Base-by-base conservation (phyloP, 2,329 filamentous ascomycete species). In the Pestalotiopsis sp. region DNA sequence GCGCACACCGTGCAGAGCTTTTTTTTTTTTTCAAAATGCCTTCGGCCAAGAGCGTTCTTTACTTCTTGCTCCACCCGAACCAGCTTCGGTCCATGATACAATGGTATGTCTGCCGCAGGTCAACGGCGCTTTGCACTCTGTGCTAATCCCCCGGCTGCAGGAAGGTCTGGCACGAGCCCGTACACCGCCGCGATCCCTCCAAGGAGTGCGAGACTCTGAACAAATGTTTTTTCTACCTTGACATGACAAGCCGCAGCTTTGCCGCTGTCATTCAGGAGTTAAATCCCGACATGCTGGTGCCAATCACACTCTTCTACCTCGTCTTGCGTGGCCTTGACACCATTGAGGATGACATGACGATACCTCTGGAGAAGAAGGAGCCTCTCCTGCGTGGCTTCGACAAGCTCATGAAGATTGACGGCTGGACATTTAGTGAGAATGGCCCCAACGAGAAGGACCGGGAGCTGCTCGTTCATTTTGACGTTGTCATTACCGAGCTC, bases 331-430 rank as follows among this genome's bases (percentile, higher is more conserved):
- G 93, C 61, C 88, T 99, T 65, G 96, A 99, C 81, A 99, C 96
- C n/a, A 93, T 99, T 70, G 96, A 99, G 83, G 96, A 99, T 85
- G 96, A 99, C 81, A 98, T 98, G 90, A 97, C 94, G 4, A 91
- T 99, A 70, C 85, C 92, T 2, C 83, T 95, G 52, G 87, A 89
- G 72, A 91, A 88, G 77, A 99, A 99, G 84, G 92, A 97, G 77
- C 94, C 94, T 2, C 82, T 98, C 68, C 85, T 99, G 70, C 90
- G 95, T 71, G 86, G 92, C 61, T 99, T 99, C 81, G 85, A 97
- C 78, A 83, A 92, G 67, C 87, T 91, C 72, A 86, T 98, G 77
- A 91, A 94, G 73, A 82, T 91, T 72, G 93, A 97, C 72, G 95
- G 94, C 66, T 99, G 96, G 96, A 97, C 89, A 5, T 99, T 95